Evolutionary conservation across 805 yeast species (phyloP).

Genomic region (Candida dendrica): DNA sequence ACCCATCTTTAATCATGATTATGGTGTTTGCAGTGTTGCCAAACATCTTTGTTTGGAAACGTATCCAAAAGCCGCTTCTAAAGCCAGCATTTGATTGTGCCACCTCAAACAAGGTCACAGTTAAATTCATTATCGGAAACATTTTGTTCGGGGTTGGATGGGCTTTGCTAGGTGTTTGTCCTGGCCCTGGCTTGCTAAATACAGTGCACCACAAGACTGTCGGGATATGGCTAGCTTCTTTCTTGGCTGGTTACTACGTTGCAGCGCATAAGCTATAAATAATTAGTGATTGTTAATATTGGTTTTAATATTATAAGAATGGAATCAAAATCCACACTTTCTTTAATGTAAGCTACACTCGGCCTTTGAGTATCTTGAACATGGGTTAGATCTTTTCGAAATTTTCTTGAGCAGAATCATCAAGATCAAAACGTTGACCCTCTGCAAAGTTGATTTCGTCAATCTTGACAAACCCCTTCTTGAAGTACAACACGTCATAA

Average conservation of each 20-base stretch:
- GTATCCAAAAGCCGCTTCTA: constrained; percentile 15
- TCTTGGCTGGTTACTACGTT: constrained; percentile 6
- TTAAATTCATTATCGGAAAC: constrained; percentile 33
- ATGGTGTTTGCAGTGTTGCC: constrained; percentile 37
- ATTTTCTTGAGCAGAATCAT: constrained; percentile 4
- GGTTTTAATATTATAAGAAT: no score
- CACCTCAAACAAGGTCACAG: constrained; percentile 17
- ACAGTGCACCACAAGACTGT: constrained; percentile 1
- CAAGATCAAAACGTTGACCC: constrained; percentile 39
- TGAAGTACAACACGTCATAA: constrained; percentile 32
- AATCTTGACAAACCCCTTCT: constrained; percentile 31
- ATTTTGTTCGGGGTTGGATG: constrained; percentile 44
- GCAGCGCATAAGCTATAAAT: background rate
- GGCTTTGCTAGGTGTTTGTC: constrained; percentile 46
- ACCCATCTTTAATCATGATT: constrained; percentile 41
- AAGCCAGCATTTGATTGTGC: constrained; percentile 18
- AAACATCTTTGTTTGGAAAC: constrained; percentile 31
- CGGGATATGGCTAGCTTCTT: background rate
- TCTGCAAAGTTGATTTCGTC: constrained; percentile 41
- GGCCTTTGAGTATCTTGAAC: no score
- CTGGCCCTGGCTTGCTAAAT: constrained; percentile 41
- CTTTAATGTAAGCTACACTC: no score
- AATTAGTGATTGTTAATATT: no score
- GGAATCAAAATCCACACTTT: no score
- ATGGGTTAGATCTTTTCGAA: no score